Evolutionary conservation across 1,284 basidiomycete genomes (phyloP), one percentile per base, ranked within the genome.

Genomic region (Pseudozyma tsukubaensis): DNA sequence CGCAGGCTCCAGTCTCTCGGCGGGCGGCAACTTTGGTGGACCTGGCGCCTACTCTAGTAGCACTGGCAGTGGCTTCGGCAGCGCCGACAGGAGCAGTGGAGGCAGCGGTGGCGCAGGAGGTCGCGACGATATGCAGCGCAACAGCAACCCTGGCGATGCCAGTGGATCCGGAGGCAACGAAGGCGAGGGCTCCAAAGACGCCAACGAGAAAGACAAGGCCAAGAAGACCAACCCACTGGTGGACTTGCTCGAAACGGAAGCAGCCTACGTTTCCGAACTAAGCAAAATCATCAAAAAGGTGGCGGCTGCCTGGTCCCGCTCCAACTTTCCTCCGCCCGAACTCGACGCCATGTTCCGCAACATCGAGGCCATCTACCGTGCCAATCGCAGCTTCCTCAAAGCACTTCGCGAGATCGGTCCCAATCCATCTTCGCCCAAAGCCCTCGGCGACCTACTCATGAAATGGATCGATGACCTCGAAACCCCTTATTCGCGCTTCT

Each of bases 261-360:
- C 91, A 85, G 84, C 88, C 35, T 99, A 97, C 86, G 93, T 97
- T n/a, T 93, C 95, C 39, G 89, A 94, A 77, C 87, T 99, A 44
- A 91, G 93, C 21, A 91, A 91, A 52, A 89, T 97, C 78, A 97
- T 99, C 79, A 90, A 98, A 93, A 94, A 93, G 89, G 93, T 97
- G 9, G 97, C 97, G 4, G 91, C 91, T 29, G 97, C 97, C 57
- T 99, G 96, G 96, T 97, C 94, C 13, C 88, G 94, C 43, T 90
- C 91, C 49, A 97, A 97, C 85, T 91, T 99, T 45, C 96, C 97
- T 16, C 97, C 96, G 1, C 89, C 89, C 13, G 92, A 94, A 79
- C 89, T 99, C 40, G 96, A 99, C 84, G 86, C 88, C 57, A 95
- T 99, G 93, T 99, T 99, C 86, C 89, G 96, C 72, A 91, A 91